Evolutionary conservation across 768 basidiomycete genomes (phyloP).

Genomic region (Phallus indusiatus): DNA sequence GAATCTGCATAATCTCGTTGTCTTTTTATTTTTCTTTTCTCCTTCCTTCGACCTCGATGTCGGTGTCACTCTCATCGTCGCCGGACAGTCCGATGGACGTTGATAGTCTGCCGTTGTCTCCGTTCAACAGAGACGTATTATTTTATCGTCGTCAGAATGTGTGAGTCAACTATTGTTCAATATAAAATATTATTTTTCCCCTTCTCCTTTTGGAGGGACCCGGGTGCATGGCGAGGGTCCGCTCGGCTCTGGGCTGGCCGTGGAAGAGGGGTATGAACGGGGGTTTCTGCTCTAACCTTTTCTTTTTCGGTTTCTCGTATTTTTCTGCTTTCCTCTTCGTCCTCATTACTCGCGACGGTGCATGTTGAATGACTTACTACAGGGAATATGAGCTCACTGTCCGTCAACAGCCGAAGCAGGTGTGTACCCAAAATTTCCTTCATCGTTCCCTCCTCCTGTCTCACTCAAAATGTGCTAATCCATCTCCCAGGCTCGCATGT

Average conservation of each 20-base stretch:
- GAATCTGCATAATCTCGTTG: too few species aligned
- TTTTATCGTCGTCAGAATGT: background rate
- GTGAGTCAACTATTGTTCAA: background rate
- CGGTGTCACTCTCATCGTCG: background rate
- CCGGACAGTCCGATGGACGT: background rate
- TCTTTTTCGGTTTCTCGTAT: background rate
- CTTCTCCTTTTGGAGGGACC: background rate
- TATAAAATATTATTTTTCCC: too few species aligned
- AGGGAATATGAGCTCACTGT: conserved; percentile 83
- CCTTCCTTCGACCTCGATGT: background rate
- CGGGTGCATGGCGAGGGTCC: background rate
- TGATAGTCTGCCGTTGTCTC: background rate
- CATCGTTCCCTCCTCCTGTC: conserved; percentile 11
- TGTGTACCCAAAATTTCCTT: conserved; percentile 14
- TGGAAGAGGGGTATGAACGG: background rate
- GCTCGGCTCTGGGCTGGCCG: background rate
- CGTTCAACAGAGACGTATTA: background rate
- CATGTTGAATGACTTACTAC: conserved; percentile 11
- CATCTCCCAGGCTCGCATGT: conserved; percentile 56
- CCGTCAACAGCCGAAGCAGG: conserved; percentile 85
- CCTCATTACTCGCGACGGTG: background rate
- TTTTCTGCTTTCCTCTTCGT: background rate
- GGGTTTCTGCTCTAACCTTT: too few species aligned
- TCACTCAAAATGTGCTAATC: background rate
- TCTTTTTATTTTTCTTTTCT: background rate